phyloP scores from a whole-genome alignment of 441 rosid species.

The Erodium trifolium region DNA sequence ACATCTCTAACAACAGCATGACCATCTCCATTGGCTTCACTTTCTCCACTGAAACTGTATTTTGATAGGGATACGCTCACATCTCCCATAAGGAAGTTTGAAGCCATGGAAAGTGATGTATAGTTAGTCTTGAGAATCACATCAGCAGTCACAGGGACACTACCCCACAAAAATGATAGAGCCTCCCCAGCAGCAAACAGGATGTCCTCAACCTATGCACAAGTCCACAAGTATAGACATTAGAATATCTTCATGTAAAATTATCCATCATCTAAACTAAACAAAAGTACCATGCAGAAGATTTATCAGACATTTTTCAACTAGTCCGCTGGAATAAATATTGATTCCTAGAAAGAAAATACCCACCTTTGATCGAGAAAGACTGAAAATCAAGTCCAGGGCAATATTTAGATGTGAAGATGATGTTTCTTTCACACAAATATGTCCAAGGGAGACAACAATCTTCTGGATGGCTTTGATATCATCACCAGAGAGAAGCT shows the following conservation, averaged over 20 bases:
- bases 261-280: slow-evolving; percentile 8
- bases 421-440: slow-evolving; percentile 69
- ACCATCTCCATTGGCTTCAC: slow-evolving; percentile 42
- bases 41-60: slow-evolving; percentile 31
- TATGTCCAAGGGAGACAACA: slow-evolving; percentile 80
- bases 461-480: slow-evolving; percentile 72
- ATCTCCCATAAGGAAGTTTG: slow-evolving; percentile 85
- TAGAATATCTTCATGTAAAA: slow-evolving; percentile 16
- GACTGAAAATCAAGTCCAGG: slow-evolving; percentile 74
- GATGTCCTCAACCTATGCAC: slow-evolving; percentile 75
- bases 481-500: slow-evolving; percentile 80
- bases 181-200: slow-evolving; percentile 98
- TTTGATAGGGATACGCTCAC: slow-evolving; percentile 45
- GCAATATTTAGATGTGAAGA: slow-evolving; percentile 53
- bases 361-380: slow-evolving; percentile 81
- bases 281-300: neutral
- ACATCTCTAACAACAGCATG: slow-evolving; percentile 51
- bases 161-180: slow-evolving; percentile 88
- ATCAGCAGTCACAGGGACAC: slow-evolving; percentile 85
- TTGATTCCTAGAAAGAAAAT: slow-evolving; percentile 8
- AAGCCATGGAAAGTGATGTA: slow-evolving; percentile 75
- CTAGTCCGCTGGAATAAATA: slow-evolving; percentile 6
- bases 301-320: slow-evolving; percentile 6
- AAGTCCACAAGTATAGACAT: slow-evolving; percentile 20
- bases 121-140: slow-evolving; percentile 82